These are phyloP conservation scores for Euptelea pleiosperma DNA, from an alignment of 164 flowering plant genomes.

Conservation along the genomic window DNA sequence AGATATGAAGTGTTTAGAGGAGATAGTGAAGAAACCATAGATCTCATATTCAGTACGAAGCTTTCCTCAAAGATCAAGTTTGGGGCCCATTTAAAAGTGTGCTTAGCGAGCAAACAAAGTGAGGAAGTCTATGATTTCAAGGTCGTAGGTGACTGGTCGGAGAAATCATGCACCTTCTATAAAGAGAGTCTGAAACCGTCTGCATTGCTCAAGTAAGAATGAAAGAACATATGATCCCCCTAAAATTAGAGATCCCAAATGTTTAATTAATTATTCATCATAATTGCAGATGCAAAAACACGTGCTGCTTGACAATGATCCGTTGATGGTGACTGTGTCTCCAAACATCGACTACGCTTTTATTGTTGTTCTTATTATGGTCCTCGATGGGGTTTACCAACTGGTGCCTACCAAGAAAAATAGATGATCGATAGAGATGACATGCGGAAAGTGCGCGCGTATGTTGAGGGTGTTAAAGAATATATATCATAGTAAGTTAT, in stretches of 20 bases:
- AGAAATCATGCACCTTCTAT: constrained; percentile 32
- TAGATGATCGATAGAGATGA: too few species aligned
- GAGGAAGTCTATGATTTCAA: constrained; percentile 32
- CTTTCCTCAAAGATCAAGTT: constrained; percentile 29
- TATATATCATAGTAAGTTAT: too few species aligned
- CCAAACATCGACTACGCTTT: constrained; percentile 32
- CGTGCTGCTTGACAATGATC: constrained; percentile 25
- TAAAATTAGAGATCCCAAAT: neutral
- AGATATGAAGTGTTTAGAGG: constrained; percentile 37
- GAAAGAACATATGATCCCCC: too few species aligned
- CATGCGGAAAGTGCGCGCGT: too few species aligned
- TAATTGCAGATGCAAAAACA: constrained; percentile 25
- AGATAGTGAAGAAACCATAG: constrained; percentile 23
- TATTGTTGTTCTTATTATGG: constrained; percentile 19
- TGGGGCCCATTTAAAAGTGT: constrained; percentile 27
- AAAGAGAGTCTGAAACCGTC: constrained; percentile 15
- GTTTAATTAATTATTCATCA: neutral
- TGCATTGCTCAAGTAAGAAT: constrained; percentile 40
- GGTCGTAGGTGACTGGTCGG: constrained; percentile 34
- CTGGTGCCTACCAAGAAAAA: constrained; percentile 6
- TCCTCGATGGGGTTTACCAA: constrained; percentile 21
- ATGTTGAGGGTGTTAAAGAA: too few species aligned
- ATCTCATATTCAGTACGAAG: constrained; percentile 29
- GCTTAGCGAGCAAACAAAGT: constrained; percentile 21
- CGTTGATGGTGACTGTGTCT: constrained; percentile 22